Evolutionary conservation across 805 yeast genomes (phyloP).

Genomic region (Metschnikowia bowlesiae): DNA sequence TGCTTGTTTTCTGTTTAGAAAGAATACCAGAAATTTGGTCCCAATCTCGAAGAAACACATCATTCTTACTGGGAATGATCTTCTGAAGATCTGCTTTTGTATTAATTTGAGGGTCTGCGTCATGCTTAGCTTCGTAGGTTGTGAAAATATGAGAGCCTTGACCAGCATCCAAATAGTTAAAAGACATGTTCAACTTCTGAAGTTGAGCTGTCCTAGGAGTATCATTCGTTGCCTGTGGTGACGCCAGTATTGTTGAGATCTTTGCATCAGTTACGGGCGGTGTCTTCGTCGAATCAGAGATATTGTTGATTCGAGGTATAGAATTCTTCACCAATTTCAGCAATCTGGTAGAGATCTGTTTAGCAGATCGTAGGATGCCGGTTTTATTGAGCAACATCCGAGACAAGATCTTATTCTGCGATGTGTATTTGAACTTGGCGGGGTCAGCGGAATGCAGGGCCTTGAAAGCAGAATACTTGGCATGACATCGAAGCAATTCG

Average conservation of each 20-base stretch:
- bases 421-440: slow-evolving; percentile 25
- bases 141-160: slow-evolving; percentile 11
- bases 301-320: not conserved
- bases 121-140: not conserved
- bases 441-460: slow-evolving; percentile 22
- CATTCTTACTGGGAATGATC: slow-evolving; percentile 5
- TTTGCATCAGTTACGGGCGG: not conserved
- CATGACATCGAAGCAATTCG: slow-evolving; percentile 30
- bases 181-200: slow-evolving; percentile 11
- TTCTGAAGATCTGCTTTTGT: not conserved
- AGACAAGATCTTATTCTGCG: slow-evolving; percentile 38
- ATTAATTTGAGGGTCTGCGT: not conserved
- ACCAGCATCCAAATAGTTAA: slow-evolving; percentile 7
- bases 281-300: not conserved
- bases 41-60: slow-evolving; percentile 6
- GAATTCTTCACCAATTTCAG: slow-evolving; percentile 8
- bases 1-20: slow-evolving; percentile 6
- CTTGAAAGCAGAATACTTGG: slow-evolving; percentile 31
- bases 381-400: slow-evolving; percentile 37
- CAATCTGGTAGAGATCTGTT: slow-evolving; percentile 26
- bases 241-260: not conserved
- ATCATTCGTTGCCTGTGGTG: not conserved
- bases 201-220: not conserved
- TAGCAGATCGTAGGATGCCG: slow-evolving; percentile 32
- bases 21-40: slow-evolving; percentile 5